Base-by-base conservation (phyloP, 192 early-diverging fungal genomes). In the Coemansia nantahalensis region DNA sequence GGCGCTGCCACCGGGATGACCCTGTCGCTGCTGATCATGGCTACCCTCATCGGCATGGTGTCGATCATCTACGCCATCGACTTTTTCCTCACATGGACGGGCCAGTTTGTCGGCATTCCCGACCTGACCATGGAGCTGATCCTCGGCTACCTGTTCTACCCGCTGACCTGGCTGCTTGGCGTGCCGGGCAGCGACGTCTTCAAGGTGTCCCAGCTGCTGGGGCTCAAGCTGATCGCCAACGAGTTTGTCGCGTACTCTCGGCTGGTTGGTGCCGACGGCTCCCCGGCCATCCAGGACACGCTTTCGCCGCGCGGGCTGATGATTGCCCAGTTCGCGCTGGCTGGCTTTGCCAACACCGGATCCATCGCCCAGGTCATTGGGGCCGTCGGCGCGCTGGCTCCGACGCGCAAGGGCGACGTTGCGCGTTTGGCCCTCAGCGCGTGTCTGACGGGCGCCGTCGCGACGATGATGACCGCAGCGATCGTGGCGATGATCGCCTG, bases 331-430 rank as follows among this genome's bases (percentile, higher is more conserved):
- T 90, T 90, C 56, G 84, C 90, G 22, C 80, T 88, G 41, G 90
- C 89, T 56, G 87, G 88, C 28, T 94, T 94, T 59, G 90, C 89
- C 45, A 94, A 94, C 78, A 77, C 90, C 18, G 83, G 81, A 5
- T 88, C 85, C 34, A 82, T 92, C 61, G 92, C 90, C 52, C 91
- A 91, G 53, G 88, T 91, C 54, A 85, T 90, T 69, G 85, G 84
- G 43, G 65, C 79, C 9, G 66, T 92, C 47, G 86, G 86, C 31
- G 82, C 84, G 53, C 79, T 94, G 55, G 86, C 89, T 15, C 90
- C 92, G 9, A 67, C 71, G 33, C 79, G 89, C 47, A 79, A 81
- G 37, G 81, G 69, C 46, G 86, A 90, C 40, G 78, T 91, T 38
- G 84, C 92, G 16, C 58, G 71, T 21, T 57, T 94, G 17, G 87